Evolutionary conservation across 169 alveolate genomes (phyloP), one percentile per base, ranked within the genome.

Genomic region (Eimeria tenella): DNA sequence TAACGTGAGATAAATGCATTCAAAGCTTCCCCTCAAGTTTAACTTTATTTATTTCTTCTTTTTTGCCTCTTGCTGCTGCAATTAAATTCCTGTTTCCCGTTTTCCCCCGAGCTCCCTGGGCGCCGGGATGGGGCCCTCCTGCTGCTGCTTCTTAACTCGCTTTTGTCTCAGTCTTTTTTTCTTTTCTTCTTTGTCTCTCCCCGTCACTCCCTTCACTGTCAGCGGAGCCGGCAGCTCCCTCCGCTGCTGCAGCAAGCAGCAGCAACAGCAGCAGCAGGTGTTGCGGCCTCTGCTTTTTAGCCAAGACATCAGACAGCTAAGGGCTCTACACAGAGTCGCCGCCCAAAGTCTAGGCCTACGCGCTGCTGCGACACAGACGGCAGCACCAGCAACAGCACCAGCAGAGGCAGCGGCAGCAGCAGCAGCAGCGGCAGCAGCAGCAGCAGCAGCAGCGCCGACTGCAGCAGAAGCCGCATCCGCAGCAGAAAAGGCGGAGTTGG

Each of bases 341-440:
- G n/a, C n/a, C n/a, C n/a, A n/a, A n/a, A n/a, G n/a, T n/a, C n/a
- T n/a, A n/a, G n/a, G n/a, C n/a, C n/a, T n/a, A n/a, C n/a, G n/a
- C n/a, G n/a, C n/a, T n/a, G 73, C 73, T 17, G 11, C 4, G 31
- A 62, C 4, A 62, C 4, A 17, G 73, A 62, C 31, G n/a, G 73
- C 52, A 5, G 5, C 77, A 68, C 42, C 6, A 31, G 77, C 42
- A 17, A 23, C 53, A 31, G 1, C 7, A n/a, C 53, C 77, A 68
- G 11, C 6, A 68, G 77, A 68, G 50, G 7, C 5, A n/a, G 53
- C 3, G 25, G 10, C 77, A 68, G 50, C 13, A 68, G n/a, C n/a
- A 68, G 77, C n/a, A 68, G 50, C 73, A 62, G 73, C 52, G 25
- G 77, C 8, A 17, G 11, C 77, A 68, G 77, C 74, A 63, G 74